phyloP scores from a whole-genome alignment of 2,329 filamentous ascomycete species.

The Xylariaceae sp. region DNA sequence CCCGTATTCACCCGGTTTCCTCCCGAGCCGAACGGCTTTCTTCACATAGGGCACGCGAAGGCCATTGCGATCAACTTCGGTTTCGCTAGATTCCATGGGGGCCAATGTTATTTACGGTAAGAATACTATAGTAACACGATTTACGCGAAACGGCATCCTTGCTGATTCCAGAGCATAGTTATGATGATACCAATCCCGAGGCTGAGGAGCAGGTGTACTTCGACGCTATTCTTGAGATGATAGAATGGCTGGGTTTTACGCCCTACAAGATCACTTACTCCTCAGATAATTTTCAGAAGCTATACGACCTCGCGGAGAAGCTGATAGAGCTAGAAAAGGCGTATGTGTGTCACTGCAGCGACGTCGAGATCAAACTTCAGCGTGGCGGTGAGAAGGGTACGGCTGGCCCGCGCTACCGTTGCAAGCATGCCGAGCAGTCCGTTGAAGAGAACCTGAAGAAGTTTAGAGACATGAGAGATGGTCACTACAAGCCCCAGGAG shows the following conservation, averaged over 20 bases:
- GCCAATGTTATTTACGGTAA: conserved; percentile 69
- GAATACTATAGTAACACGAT: neutral
- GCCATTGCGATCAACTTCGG: conserved; percentile 97
- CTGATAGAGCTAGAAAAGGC: conserved; percentile 70
- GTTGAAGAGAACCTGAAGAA: conserved; percentile 77
- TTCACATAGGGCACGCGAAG: conserved; percentile 93
- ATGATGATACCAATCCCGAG: conserved; percentile 94
- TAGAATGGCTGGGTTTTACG: conserved; percentile 82
- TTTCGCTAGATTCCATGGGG: conserved; percentile 83
- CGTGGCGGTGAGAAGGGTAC: conserved; percentile 72
- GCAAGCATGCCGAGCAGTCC: conserved; percentile 74
- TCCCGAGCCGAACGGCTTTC: conserved; percentile 88
- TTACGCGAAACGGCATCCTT: neutral
- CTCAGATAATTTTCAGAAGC: conserved; percentile 83
- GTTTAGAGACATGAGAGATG: conserved; percentile 88
- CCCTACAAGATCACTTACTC: conserved; percentile 82
- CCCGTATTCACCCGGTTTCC: conserved; percentile 74
- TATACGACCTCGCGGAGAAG: conserved; percentile 88
- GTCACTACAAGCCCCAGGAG: conserved; percentile 82
- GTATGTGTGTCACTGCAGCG: conserved; percentile 87
- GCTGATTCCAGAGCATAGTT: conserved; percentile 40
- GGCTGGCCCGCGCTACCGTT: conserved; percentile 70
- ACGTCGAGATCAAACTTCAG: conserved; percentile 83
- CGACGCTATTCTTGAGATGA: conserved; percentile 83
- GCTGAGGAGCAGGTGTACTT: conserved; percentile 92